Evolutionary conservation across 1,139 yeast species (phyloP).

Genomic region (Hemisphaericaspora lyxosophila): DNA sequence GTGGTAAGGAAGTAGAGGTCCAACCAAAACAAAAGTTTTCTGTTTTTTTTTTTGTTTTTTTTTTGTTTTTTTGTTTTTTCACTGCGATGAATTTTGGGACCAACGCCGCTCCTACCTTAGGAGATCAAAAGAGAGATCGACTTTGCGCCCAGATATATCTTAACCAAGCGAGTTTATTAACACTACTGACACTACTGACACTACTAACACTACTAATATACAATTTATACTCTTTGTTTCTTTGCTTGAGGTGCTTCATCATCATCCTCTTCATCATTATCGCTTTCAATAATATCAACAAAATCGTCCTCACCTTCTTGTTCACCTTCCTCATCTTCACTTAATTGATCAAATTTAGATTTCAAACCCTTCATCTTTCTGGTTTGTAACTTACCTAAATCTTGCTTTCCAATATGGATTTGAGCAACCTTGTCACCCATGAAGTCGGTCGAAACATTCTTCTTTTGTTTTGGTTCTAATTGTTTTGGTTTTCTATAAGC

Average conservation of each 20-base stretch:
- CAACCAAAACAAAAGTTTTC: neutral
- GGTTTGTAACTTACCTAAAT: slow-evolving; percentile 83
- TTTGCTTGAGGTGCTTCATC: slow-evolving; percentile 35
- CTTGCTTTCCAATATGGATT: slow-evolving; percentile 95
- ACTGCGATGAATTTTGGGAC: neutral
- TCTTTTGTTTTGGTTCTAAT: slow-evolving; percentile 76
- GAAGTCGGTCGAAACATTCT: slow-evolving; percentile 82
- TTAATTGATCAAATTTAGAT: slow-evolving; percentile 72
- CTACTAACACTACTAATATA: neutral
- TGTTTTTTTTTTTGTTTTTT: too few species aligned
- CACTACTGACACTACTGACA: too few species aligned
- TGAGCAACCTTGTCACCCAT: slow-evolving; percentile 98
- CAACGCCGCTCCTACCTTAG: too few species aligned
- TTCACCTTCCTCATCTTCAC: slow-evolving; percentile 46
- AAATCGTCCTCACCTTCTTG: slow-evolving; percentile 27
- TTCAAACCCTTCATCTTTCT: slow-evolving; percentile 99
- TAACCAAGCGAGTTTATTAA: too few species aligned
- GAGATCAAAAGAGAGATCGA: too few species aligned
- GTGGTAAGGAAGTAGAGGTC: too few species aligned
- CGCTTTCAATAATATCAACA: slow-evolving; percentile 25
- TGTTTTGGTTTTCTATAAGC: slow-evolving; percentile 82
- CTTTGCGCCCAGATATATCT: neutral
- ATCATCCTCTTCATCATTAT: slow-evolving; percentile 28
- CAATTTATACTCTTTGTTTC: slow-evolving; percentile 30
- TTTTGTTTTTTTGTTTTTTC: too few species aligned